Base-by-base conservation (phyloP, 1,284 basidiomycete species). In the Fomitopsis pinicola region DNA sequence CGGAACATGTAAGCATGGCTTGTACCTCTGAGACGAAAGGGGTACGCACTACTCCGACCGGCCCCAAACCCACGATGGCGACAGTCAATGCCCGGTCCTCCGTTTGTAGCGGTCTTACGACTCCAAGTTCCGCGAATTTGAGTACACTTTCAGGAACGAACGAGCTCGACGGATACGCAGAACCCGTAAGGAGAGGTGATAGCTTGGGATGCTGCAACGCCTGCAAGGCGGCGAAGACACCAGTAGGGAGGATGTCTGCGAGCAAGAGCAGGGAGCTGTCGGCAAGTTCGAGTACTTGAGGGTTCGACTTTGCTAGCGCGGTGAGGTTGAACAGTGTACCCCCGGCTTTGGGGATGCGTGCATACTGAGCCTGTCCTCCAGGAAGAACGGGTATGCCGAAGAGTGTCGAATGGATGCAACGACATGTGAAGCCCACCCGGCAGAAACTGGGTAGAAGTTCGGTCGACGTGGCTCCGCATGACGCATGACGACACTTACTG, bases 301-400 rank as follows among this genome's bases (percentile, higher is more conserved):
- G 22, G 14, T 57, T 48, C 33, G 44, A 30, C 58, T 69, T 62
- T 68, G 76, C 30, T 68, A 76, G 70, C 72, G 78, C 33, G 73
- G 65, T 81, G 42, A 92, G 78, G 62, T 82, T 87, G 77, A 89
- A 92, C 6, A 94, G 80, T 0, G 90, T 92, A 19, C 89, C 89
- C 30, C 92, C 92, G 0, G 89, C 92, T 60, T 83, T 83, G 6
- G 92, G 92, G 12, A 94, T 86, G 33, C 89, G 85, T 3, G 94
- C 82, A 72, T 90, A 97, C 74, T 95, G 93, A 0, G 94, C 94
- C 77, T 97, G 95, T 1, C 87, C 92, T 12, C 94, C 95, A 8
- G 89, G 86, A 0, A 94, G 82, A 10, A 74, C 70, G 0, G 88
- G 85, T 38, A 85, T 86, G 42, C 94, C 94, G 71, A 95, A 91